Evolutionary conservation across 257 asterid species (phyloP).

Genomic region (Nicotiana knightiana): DNA sequence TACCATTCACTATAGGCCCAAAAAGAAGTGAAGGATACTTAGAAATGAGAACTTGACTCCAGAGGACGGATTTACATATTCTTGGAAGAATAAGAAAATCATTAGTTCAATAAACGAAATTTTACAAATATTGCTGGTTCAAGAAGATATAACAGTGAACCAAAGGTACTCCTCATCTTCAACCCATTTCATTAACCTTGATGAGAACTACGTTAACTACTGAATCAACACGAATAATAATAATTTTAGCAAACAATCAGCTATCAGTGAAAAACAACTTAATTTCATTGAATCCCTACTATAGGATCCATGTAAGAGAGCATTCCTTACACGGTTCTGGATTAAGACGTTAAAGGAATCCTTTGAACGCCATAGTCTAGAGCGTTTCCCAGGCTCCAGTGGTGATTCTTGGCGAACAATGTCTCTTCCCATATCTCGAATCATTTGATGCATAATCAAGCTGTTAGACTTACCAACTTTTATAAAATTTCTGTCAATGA

Average conservation of each 20-base stretch:
- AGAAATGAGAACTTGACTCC: background rate
- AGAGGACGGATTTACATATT: background rate
- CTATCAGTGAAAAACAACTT: background rate
- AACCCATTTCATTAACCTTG: background rate
- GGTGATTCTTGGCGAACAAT: constrained; percentile 19
- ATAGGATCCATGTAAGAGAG: background rate
- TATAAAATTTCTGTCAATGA: constrained; percentile 10
- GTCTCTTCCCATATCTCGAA: constrained; percentile 18
- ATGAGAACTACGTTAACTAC: background rate
- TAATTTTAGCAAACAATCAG: background rate
- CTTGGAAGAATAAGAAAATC: background rate
- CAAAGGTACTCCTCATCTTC: background rate
- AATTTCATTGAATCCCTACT: background rate
- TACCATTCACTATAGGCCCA: background rate
- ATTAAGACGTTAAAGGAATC: constrained; percentile 3
- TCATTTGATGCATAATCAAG: constrained; percentile 13
- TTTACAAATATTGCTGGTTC: background rate
- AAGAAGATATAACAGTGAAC: background rate
- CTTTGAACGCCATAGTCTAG: constrained; percentile 16
- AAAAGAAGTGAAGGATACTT: background rate
- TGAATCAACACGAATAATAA: background rate
- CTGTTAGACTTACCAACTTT: background rate
- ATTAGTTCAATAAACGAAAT: background rate
- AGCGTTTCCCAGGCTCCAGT: constrained; percentile 11
- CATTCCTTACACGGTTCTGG: constrained; percentile 7